Evolutionary conservation across 192 early-diverging fungal species (phyloP), one percentile per base, ranked within the genome.

Genomic region (Podila verticillata): DNA sequence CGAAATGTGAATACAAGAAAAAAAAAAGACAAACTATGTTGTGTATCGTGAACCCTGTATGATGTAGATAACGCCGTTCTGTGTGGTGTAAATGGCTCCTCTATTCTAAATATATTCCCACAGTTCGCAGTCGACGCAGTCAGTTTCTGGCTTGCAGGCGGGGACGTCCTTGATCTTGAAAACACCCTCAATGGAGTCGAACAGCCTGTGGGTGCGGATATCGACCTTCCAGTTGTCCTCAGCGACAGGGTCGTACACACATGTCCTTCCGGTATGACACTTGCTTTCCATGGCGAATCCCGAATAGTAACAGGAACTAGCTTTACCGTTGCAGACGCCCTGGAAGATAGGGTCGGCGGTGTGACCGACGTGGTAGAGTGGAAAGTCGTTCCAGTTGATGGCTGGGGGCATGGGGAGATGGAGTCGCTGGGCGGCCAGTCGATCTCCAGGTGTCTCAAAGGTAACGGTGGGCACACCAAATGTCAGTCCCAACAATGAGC

Each of bases 281-380:
- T 84, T 82, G 22, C 85, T 90, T 74, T 95, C 93, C 68, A 94
- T 78, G 17, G 92, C 92, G 68, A 94, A 94, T 2, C 87, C 90
- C 24, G 85, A 89, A 56, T 90, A 91, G 67, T 92, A 95, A 72
- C 93, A 96, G 17, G 84, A 71, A 7, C 88, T 89, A 0, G 85
- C 89, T 24, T 70, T 65, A 4, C 77, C 93, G 13, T 84, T 85
- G 73, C 97, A 99, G 29, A 89, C 85, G 30, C 97, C 97, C 68
- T 93, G 85, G 81, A 90, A 99, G 29, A 99, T 91, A 12, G 97
- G 96, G 83, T 99, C 97, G 4, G 92, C 93, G 3, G 90, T 92
- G 83, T 99, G 91, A 5, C 96, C 96, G 73, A 97, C 81, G 64
- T 99, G 97, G 75, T 89, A 99, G 32, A 97, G 89, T n/a, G 96